Percentiles rank a stretch among this genome's conserved stretches.
These are phyloP conservation scores for Tremella fuciformis DNA, from an alignment of 768 basidiomycete species.

Conservation along the genomic window DNA sequence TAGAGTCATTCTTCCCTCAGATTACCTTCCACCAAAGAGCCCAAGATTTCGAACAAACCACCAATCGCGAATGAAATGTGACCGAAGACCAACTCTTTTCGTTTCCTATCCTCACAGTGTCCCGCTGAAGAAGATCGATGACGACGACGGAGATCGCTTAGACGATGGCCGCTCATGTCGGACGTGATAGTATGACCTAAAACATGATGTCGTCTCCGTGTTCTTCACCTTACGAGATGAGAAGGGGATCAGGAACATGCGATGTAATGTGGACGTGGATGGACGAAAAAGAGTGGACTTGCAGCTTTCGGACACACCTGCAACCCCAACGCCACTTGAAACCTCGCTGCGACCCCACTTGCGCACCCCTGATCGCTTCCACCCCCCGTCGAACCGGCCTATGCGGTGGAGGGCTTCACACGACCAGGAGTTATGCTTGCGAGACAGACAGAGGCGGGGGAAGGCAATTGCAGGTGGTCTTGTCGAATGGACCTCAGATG, in stretches of 20 bases:
- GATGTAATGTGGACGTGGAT: too few species aligned
- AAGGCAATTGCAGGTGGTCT: constrained; percentile 2
- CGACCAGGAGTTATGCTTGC: not conserved
- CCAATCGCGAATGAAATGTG: not conserved
- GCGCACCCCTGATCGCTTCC: constrained; percentile 3
- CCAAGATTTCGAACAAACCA: constrained; percentile 3
- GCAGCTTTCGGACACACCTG: constrained; percentile 4
- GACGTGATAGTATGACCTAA: not conserved
- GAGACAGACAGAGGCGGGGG: constrained; percentile 7
- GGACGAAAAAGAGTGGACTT: constrained; percentile 5
- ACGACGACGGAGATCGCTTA: constrained; percentile 3
- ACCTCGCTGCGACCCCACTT: constrained; percentile 3
- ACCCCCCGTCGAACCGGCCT: constrained; percentile 2
- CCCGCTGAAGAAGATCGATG: not conserved
- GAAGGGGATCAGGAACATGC: too few species aligned
- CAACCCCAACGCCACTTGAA: constrained; percentile 7
- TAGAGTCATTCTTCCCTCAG: constrained; percentile 5
- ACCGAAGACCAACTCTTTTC: not conserved
- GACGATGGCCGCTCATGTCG: constrained; percentile 2
- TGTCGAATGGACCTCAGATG: not conserved
- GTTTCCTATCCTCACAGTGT: too few species aligned
- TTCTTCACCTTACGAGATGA: too few species aligned
- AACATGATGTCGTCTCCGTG: not conserved
- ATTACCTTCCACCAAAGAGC: constrained; percentile 1
- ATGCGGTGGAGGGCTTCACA: constrained; percentile 2